Evolutionary conservation across 768 basidiomycete genomes (phyloP).

Genomic region (Cubamyces sp.): DNA sequence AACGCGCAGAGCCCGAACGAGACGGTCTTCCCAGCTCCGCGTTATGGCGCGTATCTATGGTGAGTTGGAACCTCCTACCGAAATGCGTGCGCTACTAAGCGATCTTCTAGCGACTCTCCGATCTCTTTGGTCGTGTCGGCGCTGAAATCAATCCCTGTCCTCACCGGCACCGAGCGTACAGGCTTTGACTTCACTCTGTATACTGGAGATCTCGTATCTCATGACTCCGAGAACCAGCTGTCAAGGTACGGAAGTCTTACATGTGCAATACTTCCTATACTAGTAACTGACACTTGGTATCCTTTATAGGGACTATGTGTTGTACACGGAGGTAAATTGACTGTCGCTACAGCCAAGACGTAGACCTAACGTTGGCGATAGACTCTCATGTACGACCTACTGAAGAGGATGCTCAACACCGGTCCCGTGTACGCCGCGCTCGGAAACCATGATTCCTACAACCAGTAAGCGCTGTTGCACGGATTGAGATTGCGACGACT

Average conservation of each 20-base stretch:
- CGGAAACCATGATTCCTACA: slow-evolving; percentile 80
- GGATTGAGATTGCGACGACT: neutral
- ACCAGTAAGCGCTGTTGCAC: slow-evolving; percentile 47
- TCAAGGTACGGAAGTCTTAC: slow-evolving; percentile 49
- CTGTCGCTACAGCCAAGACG: neutral
- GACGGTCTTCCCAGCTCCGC: slow-evolving; percentile 62
- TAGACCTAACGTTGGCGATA: slow-evolving; percentile 32
- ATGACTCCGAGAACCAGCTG: slow-evolving; percentile 67
- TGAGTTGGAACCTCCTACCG: slow-evolving; percentile 26
- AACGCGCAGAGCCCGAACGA: slow-evolving; percentile 54
- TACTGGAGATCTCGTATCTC: slow-evolving; percentile 76
- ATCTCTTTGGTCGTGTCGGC: slow-evolving; percentile 61
- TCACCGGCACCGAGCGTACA: slow-evolving; percentile 60
- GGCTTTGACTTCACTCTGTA: slow-evolving; percentile 70
- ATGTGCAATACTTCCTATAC: neutral
- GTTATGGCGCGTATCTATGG: slow-evolving; percentile 70
- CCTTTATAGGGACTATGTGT: slow-evolving; percentile 52
- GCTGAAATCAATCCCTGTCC: slow-evolving; percentile 66
- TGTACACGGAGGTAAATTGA: slow-evolving; percentile 62
- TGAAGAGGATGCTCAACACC: slow-evolving; percentile 61
- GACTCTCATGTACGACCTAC: slow-evolving; percentile 68
- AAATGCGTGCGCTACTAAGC: neutral
- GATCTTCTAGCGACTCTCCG: slow-evolving; percentile 59
- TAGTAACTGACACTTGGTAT: neutral
- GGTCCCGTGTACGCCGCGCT: slow-evolving; percentile 78